These are phyloP conservation scores for Ogataea corticis DNA, from an alignment of 805 yeast species.

Conservation along the genomic window DNA sequence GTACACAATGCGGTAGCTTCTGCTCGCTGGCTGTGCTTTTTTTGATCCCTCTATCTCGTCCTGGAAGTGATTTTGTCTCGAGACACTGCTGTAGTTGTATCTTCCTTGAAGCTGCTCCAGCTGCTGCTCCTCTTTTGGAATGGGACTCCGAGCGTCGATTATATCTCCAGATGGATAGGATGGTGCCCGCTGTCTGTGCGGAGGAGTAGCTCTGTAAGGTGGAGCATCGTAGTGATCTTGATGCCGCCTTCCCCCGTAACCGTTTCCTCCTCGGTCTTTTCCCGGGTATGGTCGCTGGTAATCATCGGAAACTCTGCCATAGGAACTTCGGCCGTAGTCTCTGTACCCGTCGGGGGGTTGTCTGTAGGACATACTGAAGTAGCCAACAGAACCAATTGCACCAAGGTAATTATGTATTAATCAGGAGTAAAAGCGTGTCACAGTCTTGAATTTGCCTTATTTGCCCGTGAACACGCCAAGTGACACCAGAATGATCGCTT, in stretches of 20 bases:
- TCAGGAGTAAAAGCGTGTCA: too few species aligned
- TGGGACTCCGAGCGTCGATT: conserved; percentile 3
- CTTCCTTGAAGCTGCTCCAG: conserved; percentile 6
- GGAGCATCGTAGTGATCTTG: not conserved
- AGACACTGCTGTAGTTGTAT: conserved; percentile 19
- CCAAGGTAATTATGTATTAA: too few species aligned
- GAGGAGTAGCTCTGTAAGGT: not conserved
- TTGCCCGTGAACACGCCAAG: too few species aligned
- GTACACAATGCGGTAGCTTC: conserved; percentile 41
- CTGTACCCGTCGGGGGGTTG: conserved; percentile 2
- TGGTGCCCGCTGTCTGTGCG: not conserved
- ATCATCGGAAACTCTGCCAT: not conserved
- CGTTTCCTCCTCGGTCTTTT: too few species aligned
- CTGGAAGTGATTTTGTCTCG: conserved; percentile 23
- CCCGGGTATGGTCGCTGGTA: not conserved
- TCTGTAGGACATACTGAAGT: too few species aligned
- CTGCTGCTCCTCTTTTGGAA: not conserved
- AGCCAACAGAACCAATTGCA: too few species aligned
- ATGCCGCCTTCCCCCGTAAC: too few species aligned
- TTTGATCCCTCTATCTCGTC: conserved; percentile 4
- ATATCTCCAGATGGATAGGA: conserved; percentile 2
- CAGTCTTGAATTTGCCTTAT: too few species aligned
- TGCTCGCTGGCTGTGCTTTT: not conserved
- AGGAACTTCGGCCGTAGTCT: conserved; percentile 1
- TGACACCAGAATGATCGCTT: too few species aligned